A percentile compares a stretch with the other conserved stretches of the same genome.
These are phyloP conservation scores for Geotrichum macrosporum DNA, from an alignment of 1,139 yeast genomes.

Conservation along the genomic window DNA sequence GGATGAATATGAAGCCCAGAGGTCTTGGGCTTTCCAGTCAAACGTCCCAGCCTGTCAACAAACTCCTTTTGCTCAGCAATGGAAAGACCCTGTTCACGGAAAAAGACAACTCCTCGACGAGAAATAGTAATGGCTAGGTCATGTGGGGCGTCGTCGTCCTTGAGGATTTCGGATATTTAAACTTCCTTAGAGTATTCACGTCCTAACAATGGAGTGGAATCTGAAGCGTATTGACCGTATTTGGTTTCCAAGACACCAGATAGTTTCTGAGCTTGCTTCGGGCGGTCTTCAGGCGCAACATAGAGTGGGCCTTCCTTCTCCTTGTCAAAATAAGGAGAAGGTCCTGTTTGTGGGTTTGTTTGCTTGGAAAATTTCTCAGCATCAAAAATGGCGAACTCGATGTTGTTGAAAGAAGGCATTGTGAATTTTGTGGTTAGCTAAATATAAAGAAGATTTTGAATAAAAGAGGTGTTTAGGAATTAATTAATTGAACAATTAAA, in stretches of 20 bases:
- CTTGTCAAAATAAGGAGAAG: constrained; percentile 31
- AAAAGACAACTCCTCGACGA: constrained; percentile 62
- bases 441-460: no score
- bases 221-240: constrained; percentile 12
- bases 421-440: no score
- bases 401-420: constrained; percentile 10
- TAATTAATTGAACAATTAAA: no score
- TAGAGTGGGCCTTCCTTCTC: constrained; percentile 9
- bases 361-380: background rate
- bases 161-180: constrained; percentile 13
- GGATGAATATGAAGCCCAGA: constrained; percentile 14
- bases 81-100: constrained; percentile 67
- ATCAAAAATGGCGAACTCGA: constrained; percentile 9
- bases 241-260: constrained; percentile 7
- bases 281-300: constrained; percentile 10
- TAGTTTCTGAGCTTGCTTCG: background rate
- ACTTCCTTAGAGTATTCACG: constrained; percentile 11
- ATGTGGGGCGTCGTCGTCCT: constrained; percentile 2
- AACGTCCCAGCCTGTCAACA: constrained; percentile 3
- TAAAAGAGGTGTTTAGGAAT: no score
- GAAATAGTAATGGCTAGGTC: constrained; percentile 63
- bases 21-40: constrained; percentile 11
- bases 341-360: constrained; percentile 24
- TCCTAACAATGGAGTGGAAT: constrained; percentile 13
- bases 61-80: constrained; percentile 40